phyloP scores from a whole-genome alignment of 805 yeast genomes.

The Maudiozyma barnettii region DNA sequence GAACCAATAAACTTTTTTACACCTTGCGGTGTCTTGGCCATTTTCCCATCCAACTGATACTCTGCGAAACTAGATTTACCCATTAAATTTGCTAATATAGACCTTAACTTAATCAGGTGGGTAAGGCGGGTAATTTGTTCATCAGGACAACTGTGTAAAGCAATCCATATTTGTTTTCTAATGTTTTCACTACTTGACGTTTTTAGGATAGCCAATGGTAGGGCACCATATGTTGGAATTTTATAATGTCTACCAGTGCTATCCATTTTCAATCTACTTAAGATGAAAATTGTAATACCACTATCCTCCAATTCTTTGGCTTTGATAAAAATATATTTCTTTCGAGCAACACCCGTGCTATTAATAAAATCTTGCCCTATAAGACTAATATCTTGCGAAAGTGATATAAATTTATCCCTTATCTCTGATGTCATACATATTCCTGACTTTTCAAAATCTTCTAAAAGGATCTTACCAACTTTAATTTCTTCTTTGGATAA shows the following conservation, averaged over 20 bases:
- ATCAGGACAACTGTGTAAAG: conserved; percentile 54
- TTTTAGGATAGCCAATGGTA: conserved; percentile 57
- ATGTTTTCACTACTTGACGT: conserved; percentile 46
- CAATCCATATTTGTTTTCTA: conserved; percentile 65
- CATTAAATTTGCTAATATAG: conserved; percentile 60
- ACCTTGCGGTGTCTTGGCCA: conserved; percentile 75
- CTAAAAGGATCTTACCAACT: conserved; percentile 70
- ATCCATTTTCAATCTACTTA: conserved; percentile 28
- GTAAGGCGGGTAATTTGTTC: conserved; percentile 54
- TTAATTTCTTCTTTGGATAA: conserved; percentile 67
- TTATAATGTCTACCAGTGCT: conserved; percentile 34
- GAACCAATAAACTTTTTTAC: conserved; percentile 61
- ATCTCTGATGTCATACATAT: conserved; percentile 63
- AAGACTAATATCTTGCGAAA: conserved; percentile 73
- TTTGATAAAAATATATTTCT: conserved; percentile 17
- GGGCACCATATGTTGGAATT: conserved; percentile 51
- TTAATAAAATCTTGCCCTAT: conserved; percentile 65
- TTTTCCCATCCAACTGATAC: conserved; percentile 78
- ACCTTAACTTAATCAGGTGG: conserved; percentile 53
- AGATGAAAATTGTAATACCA: conserved; percentile 12
- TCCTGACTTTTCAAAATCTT: conserved; percentile 87
- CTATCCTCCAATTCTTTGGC: conserved; percentile 15
- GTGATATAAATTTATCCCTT: conserved; percentile 58
- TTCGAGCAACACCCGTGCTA: conserved; percentile 16
- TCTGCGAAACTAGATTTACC: conserved; percentile 64